Percentiles rank a stretch among this genome's conserved stretches.
These are phyloP conservation scores for Diaporthe vaccinii DNA, from an alignment of 2,329 filamentous ascomycete genomes.

Conservation along the genomic window DNA sequence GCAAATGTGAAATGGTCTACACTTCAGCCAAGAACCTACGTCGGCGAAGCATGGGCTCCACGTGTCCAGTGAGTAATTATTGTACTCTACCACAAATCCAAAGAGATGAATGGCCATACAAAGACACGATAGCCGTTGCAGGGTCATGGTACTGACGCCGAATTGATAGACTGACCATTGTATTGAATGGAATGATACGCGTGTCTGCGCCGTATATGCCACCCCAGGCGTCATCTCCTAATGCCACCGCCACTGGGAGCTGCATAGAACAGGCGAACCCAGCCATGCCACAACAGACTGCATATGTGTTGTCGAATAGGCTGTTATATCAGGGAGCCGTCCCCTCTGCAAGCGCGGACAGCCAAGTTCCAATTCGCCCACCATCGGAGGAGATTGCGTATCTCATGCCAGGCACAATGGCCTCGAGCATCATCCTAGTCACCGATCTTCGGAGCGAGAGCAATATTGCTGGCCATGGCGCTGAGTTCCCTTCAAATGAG, in stretches of 20 bases:
- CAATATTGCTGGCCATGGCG: not conserved
- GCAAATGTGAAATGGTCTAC: slow-evolving; percentile 13
- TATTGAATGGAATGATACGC: slow-evolving; percentile 9
- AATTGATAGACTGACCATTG: not conserved
- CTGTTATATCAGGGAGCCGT: not conserved
- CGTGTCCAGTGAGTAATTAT: not conserved
- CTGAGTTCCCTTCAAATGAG: not conserved
- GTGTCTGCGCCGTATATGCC: not conserved
- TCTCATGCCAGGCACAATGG: not conserved
- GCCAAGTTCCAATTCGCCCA: no score
- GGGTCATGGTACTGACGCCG: not conserved
- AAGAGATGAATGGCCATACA: not conserved
- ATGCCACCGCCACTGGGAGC: not conserved
- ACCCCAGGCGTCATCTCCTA: not conserved
- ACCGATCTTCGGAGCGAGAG: not conserved
- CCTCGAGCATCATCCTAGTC: slow-evolving; percentile 1
- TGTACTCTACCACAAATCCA: no score
- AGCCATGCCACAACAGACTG: not conserved
- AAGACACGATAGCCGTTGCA: rapidly evolving
- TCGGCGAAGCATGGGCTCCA: slow-evolving; percentile 3
- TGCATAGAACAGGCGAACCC: not conserved
- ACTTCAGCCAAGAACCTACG: not conserved
- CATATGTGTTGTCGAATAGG: not conserved
- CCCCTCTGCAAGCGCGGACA: not conserved
- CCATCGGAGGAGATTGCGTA: slow-evolving; percentile 1